These are phyloP conservation scores for Scheffersomyces amazonensis DNA, from an alignment of 805 yeast genomes.

Conservation along the genomic window DNA sequence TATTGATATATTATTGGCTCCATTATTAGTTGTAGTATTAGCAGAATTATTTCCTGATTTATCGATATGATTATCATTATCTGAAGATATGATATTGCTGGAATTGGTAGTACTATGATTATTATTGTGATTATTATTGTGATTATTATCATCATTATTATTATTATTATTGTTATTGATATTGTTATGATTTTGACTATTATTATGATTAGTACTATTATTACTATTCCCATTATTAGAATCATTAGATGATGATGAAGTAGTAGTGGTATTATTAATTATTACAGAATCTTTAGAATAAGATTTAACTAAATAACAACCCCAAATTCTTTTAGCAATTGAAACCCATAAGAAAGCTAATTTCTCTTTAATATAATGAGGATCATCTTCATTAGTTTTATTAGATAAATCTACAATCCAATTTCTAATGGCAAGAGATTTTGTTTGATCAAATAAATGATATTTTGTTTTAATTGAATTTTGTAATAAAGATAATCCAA, in stretches of 20 bases:
- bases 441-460: conserved; percentile 52
- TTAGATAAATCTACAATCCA: conserved; percentile 83
- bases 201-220: conserved; percentile 2
- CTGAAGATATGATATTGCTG: not conserved
- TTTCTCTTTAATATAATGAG: conserved; percentile 88
- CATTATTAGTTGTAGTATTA: not conserved
- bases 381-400: conserved; percentile 61
- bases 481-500: conserved; percentile 79
- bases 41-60: not conserved
- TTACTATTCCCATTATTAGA: not conserved
- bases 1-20: not conserved
- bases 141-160: conserved; percentile 4
- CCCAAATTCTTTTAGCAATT: conserved; percentile 90
- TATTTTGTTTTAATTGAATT: conserved; percentile 62
- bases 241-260: not conserved
- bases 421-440: conserved; percentile 64
- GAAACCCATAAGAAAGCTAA: conserved; percentile 89
- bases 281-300: conserved; percentile 4
- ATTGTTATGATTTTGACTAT: not conserved
- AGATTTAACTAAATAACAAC: conserved; percentile 52
- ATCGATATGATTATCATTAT: not conserved
- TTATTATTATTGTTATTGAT: not conserved
- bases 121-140: conserved; percentile 6
- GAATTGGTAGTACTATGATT: conserved; percentile 2
- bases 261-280: not conserved